Conservation (phyloP, 306 rosid species). For the Vigna reflexopilosa region DNA sequence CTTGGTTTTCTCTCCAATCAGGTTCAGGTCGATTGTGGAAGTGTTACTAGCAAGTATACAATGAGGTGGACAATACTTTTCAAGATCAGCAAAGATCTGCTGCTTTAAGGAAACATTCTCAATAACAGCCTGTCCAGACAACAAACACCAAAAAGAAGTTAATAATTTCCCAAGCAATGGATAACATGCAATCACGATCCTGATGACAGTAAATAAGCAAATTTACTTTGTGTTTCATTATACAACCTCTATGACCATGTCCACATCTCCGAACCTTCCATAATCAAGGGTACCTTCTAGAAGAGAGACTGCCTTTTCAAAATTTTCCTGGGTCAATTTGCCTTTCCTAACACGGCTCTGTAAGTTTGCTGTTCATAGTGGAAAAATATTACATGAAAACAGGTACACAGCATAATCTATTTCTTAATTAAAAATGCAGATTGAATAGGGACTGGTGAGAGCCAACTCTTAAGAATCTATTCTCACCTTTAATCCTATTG, state of each 20-base stretch:
- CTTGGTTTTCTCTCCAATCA: slow-evolving; percentile 82
- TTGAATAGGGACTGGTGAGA: slow-evolving; percentile 26
- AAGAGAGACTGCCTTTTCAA: slow-evolving; percentile 74
- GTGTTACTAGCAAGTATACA: slow-evolving; percentile 97
- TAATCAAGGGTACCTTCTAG: slow-evolving; percentile 80
- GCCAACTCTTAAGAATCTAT: slow-evolving; percentile 34
- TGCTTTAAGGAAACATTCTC: slow-evolving; percentile 93
- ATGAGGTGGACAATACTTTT: slow-evolving; percentile 84
- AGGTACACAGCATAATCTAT: slow-evolving; percentile 34
- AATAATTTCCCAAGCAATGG: slow-evolving; percentile 27
- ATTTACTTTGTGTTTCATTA: slow-evolving; percentile 21
- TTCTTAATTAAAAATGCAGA: slow-evolving; percentile 23
- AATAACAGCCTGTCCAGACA: slow-evolving; percentile 83
- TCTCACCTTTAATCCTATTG: slow-evolving; percentile 84
- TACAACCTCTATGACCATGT: slow-evolving; percentile 94
- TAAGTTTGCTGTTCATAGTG: slow-evolving; percentile 77
- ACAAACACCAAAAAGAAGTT: slow-evolving; percentile 40
- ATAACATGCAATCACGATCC: slow-evolving; percentile 30
- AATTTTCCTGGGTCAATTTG: slow-evolving; percentile 70
- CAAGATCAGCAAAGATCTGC: slow-evolving; percentile 90
- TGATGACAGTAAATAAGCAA: neutral
- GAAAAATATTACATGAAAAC: slow-evolving; percentile 28
- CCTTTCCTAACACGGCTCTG: slow-evolving; percentile 91
- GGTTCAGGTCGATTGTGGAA: slow-evolving; percentile 94
- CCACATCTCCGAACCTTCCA: slow-evolving; percentile 85